Evolutionary conservation across 108 stramenopile species (phyloP).

Genomic region (Pseudonitzschia pungens): DNA sequence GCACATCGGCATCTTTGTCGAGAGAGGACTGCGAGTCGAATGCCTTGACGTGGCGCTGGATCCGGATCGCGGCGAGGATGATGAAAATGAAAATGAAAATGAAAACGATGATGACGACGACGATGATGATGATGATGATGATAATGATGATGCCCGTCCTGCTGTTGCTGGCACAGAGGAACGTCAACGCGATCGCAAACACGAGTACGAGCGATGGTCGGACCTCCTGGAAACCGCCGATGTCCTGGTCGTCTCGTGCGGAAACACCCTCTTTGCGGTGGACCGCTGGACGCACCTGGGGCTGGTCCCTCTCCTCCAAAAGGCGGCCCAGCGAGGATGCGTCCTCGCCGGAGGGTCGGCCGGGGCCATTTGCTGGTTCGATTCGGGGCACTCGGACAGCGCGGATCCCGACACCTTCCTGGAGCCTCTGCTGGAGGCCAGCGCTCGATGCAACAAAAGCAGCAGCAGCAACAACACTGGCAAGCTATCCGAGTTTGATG

Average conservation of each 20-base stretch:
- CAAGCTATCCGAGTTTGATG: background rate
- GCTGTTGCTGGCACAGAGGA: too few species aligned
- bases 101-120: background rate
- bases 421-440: constrained; percentile 21
- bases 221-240: constrained; percentile 43
- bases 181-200: too few species aligned
- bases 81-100: too few species aligned
- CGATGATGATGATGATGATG: too few species aligned
- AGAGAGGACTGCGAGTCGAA: background rate
- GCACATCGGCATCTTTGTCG: constrained; percentile 14
- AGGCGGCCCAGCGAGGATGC: constrained; percentile 31
- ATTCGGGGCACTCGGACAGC: constrained; percentile 71
- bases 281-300: constrained; percentile 73
- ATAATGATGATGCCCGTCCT: too few species aligned
- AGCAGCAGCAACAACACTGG: background rate
- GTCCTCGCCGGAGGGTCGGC: constrained; percentile 66
- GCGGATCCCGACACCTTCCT: constrained; percentile 45
- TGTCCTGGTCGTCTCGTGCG: constrained; percentile 70
- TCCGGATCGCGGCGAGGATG: too few species aligned
- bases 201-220: too few species aligned
- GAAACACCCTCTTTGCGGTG: constrained; percentile 85
- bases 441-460: background rate
- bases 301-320: constrained; percentile 47
- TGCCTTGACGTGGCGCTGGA: constrained; percentile 6
- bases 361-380: constrained; percentile 92